Conservation (phyloP, 2,329 filamentous ascomycete genomes). For the Fulvia fulva region DNA sequence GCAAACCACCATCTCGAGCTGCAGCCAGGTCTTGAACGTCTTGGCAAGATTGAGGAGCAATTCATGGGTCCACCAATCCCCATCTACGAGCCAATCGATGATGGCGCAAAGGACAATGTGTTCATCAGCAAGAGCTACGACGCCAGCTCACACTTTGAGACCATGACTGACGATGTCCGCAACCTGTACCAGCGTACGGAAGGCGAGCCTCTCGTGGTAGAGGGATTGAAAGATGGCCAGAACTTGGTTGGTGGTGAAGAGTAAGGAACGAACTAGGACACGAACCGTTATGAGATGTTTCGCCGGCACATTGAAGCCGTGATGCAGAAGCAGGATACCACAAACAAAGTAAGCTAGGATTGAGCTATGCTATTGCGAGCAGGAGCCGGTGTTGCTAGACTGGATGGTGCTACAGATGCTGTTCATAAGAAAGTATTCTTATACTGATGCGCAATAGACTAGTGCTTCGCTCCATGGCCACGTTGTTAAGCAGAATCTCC, state of each 20-base stretch:
- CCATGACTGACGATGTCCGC: constrained; percentile 84
- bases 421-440: background rate
- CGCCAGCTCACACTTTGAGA: constrained; percentile 96
- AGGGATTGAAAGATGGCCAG: constrained; percentile 77
- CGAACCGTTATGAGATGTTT: background rate
- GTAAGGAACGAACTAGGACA: constrained; percentile 7
- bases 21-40: constrained; percentile 82
- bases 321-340: background rate
- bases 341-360: background rate
- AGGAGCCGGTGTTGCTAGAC: background rate
- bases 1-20: constrained; percentile 96
- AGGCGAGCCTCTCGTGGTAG: constrained; percentile 81
- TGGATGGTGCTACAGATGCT: background rate
- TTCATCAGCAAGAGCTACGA: constrained; percentile 99
- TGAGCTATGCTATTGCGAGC: background rate
- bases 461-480: too few species aligned
- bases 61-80: constrained; percentile 94
- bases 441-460: background rate
- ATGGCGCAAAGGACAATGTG: constrained; percentile 81
- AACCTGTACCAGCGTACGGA: constrained; percentile 84
- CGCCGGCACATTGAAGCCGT: background rate
- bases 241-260: constrained; percentile 66
- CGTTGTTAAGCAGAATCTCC: too few species aligned
- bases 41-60: constrained; percentile 92
- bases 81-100: constrained; percentile 83